phyloP scores from a whole-genome alignment of 306 rosid genomes.

The Hylodesmum podocarpum region DNA sequence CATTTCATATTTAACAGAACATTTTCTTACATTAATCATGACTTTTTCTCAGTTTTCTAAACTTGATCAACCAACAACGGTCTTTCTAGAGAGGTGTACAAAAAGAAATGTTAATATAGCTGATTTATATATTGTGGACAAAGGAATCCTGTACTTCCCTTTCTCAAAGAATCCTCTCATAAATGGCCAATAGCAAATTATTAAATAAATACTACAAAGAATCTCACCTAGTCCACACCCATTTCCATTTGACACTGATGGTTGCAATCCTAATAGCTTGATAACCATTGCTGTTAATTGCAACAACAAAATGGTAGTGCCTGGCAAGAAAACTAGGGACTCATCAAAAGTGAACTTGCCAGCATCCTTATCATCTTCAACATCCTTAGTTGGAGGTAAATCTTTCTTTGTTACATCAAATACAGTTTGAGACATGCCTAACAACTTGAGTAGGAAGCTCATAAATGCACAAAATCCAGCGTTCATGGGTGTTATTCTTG shows the following conservation, averaged over 20 bases:
- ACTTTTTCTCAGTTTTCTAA: too few species aligned
- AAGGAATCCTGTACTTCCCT: constrained; percentile 65
- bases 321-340: constrained; percentile 52
- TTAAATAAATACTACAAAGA: constrained; percentile 41
- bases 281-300: constrained; percentile 44
- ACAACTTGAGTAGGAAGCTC: constrained; percentile 29
- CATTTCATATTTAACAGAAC: too few species aligned
- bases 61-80: too few species aligned
- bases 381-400: not conserved
- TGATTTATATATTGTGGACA: constrained; percentile 49
- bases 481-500: constrained; percentile 38
- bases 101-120: constrained; percentile 41
- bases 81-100: too few species aligned
- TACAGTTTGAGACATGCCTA: constrained; percentile 43
- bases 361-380: not conserved
- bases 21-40: too few species aligned
- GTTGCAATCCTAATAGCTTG: constrained; percentile 23
- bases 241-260: not conserved
- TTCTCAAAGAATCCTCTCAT: constrained; percentile 55
- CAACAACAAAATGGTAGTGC: constrained; percentile 56
- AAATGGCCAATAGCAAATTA: constrained; percentile 54
- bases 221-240: constrained; percentile 55
- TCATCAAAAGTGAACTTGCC: constrained; percentile 52
- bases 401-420: constrained; percentile 68
- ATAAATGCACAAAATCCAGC: constrained; percentile 52